Base-by-base conservation (phyloP, 2,329 filamentous ascomycete species). In the Cordyceps javanica region DNA sequence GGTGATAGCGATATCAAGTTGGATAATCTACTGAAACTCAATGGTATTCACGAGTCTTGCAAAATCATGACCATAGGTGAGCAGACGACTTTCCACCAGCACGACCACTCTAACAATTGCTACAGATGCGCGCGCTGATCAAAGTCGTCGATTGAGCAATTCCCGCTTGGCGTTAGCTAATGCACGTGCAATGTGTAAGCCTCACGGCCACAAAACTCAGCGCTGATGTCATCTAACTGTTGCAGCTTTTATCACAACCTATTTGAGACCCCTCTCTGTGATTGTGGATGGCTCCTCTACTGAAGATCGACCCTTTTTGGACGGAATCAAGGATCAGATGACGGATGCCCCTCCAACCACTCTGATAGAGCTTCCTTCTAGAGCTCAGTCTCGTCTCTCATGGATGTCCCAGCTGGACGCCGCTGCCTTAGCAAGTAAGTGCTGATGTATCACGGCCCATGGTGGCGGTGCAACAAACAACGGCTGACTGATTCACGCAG, bases 321-420 rank as follows among this genome's bases (percentile, higher is more conserved):
- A 76, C 13, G 86, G 80, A 0, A 72, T 90, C 32, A 78, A 80
- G 42, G 72, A 76, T 14, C 83, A 85, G 64, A 74, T 83, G 0
- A 71, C 72, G 2, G 72, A 72, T 23, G 21, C 28, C 7, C 73
- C 82, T 10, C 73, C 73, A 1, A 77, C 81, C n/a, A 75, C 90
- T 1, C 71, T 95, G 16, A 88, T 97, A 55, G 86, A 90, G 67
- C 76, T 97, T 23, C 90, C 92, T 0, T 74, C 77, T 38, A 77
- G 82, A 55, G 77, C 81, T 2, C 78, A 79, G 26, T 82, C 87
- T 55, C 80, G 83, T 38, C 80, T 92, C 36, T 75, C 82, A 62
- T 97, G 92, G 91, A 77, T 96, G 41, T 83, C 89, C 1, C 84
- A 86, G 61, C 77, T 97, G 13, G 90, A 96, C 67, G 83, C 87